Conservation (phyloP, 2,329 filamentous ascomycete species). For the Chrysosporium queenslandicum region DNA sequence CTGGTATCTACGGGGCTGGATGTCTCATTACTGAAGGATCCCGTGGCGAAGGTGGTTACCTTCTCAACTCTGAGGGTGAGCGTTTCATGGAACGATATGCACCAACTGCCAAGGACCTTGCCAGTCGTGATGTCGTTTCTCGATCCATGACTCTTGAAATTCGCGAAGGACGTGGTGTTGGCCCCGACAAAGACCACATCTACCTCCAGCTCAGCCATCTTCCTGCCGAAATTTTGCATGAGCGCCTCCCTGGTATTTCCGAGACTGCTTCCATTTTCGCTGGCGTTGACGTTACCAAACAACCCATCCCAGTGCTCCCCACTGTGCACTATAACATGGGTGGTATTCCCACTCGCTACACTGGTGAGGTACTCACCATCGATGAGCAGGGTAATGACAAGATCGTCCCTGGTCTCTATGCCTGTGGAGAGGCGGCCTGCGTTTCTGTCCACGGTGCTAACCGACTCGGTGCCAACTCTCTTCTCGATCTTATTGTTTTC, state of each 20-base stretch:
- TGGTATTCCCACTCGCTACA: constrained; percentile 96
- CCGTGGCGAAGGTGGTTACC: constrained; percentile 94
- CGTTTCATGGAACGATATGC: constrained; percentile 99
- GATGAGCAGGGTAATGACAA: constrained; percentile 81
- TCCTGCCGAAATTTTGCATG: constrained; percentile 80
- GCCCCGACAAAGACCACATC: constrained; percentile 95
- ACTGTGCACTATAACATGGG: constrained; percentile 99
- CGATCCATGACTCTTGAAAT: constrained; percentile 98
- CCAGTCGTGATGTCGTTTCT: constrained; percentile 89
- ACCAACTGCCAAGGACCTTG: constrained; percentile 94
- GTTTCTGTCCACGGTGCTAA: constrained; percentile 98
- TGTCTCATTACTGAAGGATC: constrained; percentile 97
- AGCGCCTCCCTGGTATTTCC: constrained; percentile 95
- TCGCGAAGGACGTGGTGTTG: constrained; percentile 91
- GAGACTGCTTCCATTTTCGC: constrained; percentile 97
- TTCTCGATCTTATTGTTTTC: constrained; percentile 94
- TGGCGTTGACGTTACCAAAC: constrained; percentile 92
- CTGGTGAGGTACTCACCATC: constrained; percentile 84
- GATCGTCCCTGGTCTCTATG: constrained; percentile 88
- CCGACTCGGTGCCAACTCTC: constrained; percentile 93
- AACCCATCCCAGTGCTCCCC: constrained; percentile 90
- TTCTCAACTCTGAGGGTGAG: constrained; percentile 95
- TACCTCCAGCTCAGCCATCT: constrained; percentile 96
- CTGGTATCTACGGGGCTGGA: constrained; percentile 96
- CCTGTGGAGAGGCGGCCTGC: constrained; percentile 92